Evolutionary conservation across 257 asterid species (phyloP), one percentile per base, ranked within the genome.

Genomic region (Henckelia pumila): DNA sequence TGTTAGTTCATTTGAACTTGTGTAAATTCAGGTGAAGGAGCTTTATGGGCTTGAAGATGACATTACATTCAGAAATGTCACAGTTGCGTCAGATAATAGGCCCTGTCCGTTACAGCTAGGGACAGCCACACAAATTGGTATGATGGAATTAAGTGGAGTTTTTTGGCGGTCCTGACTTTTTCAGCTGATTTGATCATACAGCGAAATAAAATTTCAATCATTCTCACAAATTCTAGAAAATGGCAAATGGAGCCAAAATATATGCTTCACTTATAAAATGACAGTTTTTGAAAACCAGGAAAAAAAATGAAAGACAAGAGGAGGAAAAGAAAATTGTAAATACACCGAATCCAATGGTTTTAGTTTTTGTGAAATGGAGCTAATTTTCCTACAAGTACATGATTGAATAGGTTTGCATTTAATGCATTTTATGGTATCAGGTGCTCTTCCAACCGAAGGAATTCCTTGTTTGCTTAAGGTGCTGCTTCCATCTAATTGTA

Each of bases 401-500:
- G 11, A 63, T n/a, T n/a, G n/a, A n/a, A 21, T 58, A 35, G 59
- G 11, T 40, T 40, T 72, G 65, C 37, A 58, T 63, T 69, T 61
- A 52, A n/a, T 65, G 60, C 13, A 23, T 53, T 65, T 32, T 63
- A 47, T 78, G 32, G 63, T 63, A 63, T 69, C 73, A 93, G 99
- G 99, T 72, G 97, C 94, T 77, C 83, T 93, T 76, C 99, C 97
- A 73, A 93, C 97, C 23, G 99, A 93, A 80, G 99, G 99, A 75
- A 93, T 93, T 68, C 99, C 99, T 29, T 88, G 95, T 82, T 76
- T 93, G 80, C 86, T 93, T 19, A 91, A 83, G 75, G 92, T 93
- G 82, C 77, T 90, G 75, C 92, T 93, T 80, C 96, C 99, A 40
- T 76, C 92, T 64, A 82, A 72, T 82, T 93, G 95, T 75, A 83